phyloP scores from a whole-genome alignment of 2,329 filamentous ascomycete species.

The Aspergillus piperis region DNA sequence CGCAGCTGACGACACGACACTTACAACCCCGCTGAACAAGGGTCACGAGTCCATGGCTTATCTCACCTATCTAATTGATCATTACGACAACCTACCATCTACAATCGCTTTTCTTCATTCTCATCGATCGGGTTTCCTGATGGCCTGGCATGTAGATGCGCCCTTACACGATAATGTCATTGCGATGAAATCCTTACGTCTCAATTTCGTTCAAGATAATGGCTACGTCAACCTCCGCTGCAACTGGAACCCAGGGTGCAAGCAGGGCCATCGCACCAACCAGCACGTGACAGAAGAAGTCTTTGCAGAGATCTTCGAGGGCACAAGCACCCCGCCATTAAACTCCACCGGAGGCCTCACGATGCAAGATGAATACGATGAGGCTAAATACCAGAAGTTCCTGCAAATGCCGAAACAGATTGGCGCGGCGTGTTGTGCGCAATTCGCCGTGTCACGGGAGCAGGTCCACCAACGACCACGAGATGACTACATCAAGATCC shows the following conservation, averaged over 20 bases:
- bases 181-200: constrained; percentile 51
- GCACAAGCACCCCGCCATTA: constrained; percentile 41
- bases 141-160: constrained; percentile 61
- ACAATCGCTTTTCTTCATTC: constrained; percentile 59
- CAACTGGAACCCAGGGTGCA: constrained; percentile 59
- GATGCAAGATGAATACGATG: background rate
- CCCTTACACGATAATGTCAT: constrained; percentile 58
- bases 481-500: constrained; percentile 58
- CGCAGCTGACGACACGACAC: constrained; percentile 21
- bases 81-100: constrained; percentile 53
- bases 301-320: constrained; percentile 41
- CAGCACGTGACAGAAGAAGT: constrained; percentile 39
- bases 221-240: constrained; percentile 65
- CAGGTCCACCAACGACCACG: constrained; percentile 52
- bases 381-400: constrained; percentile 24
- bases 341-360: constrained; percentile 24
- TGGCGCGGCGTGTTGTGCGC: constrained; percentile 64
- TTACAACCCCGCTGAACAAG: constrained; percentile 45
- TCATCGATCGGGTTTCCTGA: constrained; percentile 50
- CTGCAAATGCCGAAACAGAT: constrained; percentile 52
- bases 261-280: constrained; percentile 34
- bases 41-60: constrained; percentile 51
- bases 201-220: constrained; percentile 53
- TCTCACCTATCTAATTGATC: constrained; percentile 49
- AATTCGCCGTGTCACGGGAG: constrained; percentile 62